Evolutionary conservation across 73 alveolate species (phyloP).

Genomic region (Paramecium caudatum): DNA sequence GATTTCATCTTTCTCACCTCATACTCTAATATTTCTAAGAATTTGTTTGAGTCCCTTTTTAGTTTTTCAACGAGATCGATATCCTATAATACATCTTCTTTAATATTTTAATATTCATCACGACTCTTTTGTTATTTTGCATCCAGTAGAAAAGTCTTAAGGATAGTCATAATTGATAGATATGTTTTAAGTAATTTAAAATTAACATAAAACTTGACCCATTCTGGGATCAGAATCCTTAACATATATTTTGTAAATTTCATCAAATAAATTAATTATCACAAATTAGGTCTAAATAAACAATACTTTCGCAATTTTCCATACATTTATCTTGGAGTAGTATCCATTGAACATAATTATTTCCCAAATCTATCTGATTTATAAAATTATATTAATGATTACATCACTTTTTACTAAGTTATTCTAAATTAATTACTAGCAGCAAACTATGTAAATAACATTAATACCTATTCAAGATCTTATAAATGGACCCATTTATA

Average conservation of each 20-base stretch:
- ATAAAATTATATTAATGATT: not conserved
- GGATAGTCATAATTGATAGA: slow-evolving; percentile 37
- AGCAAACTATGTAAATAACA: not conserved
- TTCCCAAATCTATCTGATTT: not conserved
- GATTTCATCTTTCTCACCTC: slow-evolving; percentile 42
- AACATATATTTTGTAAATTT: slow-evolving; percentile 60
- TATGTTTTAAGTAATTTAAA: slow-evolving; percentile 49
- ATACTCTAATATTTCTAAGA: not conserved
- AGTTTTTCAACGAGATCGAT: slow-evolving; percentile 31
- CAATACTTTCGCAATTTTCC: slow-evolving; percentile 13
- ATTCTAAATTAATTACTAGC: not conserved
- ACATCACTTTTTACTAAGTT: slow-evolving; percentile 14
- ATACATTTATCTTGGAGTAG: slow-evolving; percentile 17
- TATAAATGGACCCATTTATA: slow-evolving; percentile 21
- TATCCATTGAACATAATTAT: not conserved
- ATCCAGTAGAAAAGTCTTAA: not conserved
- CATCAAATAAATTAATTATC: too few relatives aligned
- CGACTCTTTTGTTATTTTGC: not conserved
- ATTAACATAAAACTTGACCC: slow-evolving; percentile 66
- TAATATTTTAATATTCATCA: slow-evolving; percentile 1
- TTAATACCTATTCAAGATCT: not conserved
- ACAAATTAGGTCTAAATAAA: slow-evolving; percentile 46
- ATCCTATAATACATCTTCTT: slow-evolving; percentile 32
- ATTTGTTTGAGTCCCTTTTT: not conserved
- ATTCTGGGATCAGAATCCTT: slow-evolving; percentile 49